These are phyloP conservation scores for Sextonia rubra DNA, from an alignment of 164 flowering plant species.

Conservation along the genomic window DNA sequence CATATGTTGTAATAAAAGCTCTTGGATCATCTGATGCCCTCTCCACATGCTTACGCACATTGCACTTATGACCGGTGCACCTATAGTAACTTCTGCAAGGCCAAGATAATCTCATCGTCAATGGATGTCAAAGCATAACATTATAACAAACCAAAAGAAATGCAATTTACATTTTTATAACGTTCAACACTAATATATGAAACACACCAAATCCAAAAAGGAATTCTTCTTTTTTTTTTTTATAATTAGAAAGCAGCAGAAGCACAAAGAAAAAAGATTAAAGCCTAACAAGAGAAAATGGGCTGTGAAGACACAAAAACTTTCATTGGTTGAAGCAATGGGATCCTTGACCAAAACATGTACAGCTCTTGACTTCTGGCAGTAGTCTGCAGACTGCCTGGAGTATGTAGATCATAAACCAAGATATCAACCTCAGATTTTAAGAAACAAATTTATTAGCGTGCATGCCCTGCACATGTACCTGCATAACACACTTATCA, in stretches of 20 bases:
- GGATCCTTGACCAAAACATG: neutral
- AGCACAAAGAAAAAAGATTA: neutral
- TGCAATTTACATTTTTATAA: neutral
- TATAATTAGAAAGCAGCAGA: neutral
- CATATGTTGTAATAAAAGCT: slow-evolving; percentile 79
- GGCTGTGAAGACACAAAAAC: neutral
- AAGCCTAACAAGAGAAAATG: neutral
- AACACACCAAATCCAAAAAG: too few species aligned
- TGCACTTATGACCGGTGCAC: slow-evolving; percentile 44
- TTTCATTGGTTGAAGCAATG: neutral
- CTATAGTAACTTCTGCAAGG: slow-evolving; percentile 75
- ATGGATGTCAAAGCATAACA: neutral
- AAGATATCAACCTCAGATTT: neutral
- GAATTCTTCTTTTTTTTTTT: too few species aligned
- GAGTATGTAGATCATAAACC: neutral
- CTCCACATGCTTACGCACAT: slow-evolving; percentile 81
- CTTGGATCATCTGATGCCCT: slow-evolving; percentile 77
- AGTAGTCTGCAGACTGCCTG: neutral
- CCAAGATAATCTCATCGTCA: neutral
- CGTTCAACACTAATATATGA: too few species aligned
- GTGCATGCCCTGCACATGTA: too few species aligned
- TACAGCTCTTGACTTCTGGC: neutral
- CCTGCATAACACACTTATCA: neutral
- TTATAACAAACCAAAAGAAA: neutral
- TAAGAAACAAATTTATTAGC: too few species aligned